Evolutionary conservation across 2,329 filamentous ascomycete species (phyloP), one percentile per base, ranked within the genome.

Genomic region (Blastomyces parvus): DNA sequence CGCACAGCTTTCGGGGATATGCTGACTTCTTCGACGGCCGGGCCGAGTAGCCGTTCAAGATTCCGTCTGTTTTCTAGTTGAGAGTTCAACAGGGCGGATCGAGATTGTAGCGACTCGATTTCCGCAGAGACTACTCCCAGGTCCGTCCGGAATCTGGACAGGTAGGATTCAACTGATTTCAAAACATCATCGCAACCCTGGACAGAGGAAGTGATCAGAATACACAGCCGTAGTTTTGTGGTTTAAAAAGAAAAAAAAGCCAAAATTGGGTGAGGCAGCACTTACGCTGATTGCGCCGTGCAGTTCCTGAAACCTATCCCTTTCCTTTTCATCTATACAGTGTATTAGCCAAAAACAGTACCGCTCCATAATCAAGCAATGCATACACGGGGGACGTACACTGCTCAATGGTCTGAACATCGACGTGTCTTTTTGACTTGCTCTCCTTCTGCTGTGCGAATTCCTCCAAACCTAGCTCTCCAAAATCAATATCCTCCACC

Each of bases 101-200:
- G 86, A 60, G 88, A 87, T 77, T 99, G 94, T 50, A 99, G 79
- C 1, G 87, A 91, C 76, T 99, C 94, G 60, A 99, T 99, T 73
- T 99, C 94, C 7, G 91, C 88, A 1, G 94, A 97, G 14, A 99
- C 94, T 17, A 86, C 85, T 9, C 91, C 93, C 13, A 99, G 84
- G 74, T 99, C 95, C 65, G 91, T 89, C 73, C 95, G 91, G 73
- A 99, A 99, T 74, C 88, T 93, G 46, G 89, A 89, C 61, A 99
- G 82, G 73, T 97, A 97, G 40, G 85, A 87, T 78, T 99, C 93
- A 62, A 99, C 94, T 0, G 92, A 96, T 75, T 87, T 89, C 56
- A 97, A 83, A 60, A 97, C 90, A 73, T 96, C 89, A 76, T 99
- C 94, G 78, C 93, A 99, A 60, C 90, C 89, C 73, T 69, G 59